Evolutionary conservation across 306 rosid genomes (phyloP), one percentile per base, ranked within the genome.

Genomic region (Alnus glutinosa): DNA sequence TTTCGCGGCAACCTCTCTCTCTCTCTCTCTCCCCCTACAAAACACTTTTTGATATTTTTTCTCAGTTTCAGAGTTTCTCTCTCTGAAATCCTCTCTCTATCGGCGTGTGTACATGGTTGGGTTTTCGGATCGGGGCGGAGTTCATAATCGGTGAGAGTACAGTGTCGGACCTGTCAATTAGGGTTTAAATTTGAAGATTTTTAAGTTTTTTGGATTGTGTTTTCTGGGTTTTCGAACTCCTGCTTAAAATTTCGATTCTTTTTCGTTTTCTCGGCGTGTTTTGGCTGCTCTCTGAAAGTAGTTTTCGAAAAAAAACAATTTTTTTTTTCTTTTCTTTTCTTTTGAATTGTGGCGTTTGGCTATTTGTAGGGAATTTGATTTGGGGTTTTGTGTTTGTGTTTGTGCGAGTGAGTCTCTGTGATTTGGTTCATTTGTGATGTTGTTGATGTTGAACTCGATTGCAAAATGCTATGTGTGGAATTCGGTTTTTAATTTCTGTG

Each of bases 1-100:
- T 90, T 92, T 92, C 97, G 96, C 96, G 97, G 97, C 93, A 92
- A 92, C 81, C 70, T 78, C 44, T 63, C 19, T 52, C 50, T 78
- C 14, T 30, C 44, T 67, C 32, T 70, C 71, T 63, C 71, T 63
- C 71, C 80, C 66, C 64, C 18, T 42, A 77, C 10, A 18, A 42
- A 7, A 13, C 79, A n/a, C 54, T 54, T 37, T 52, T 39, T 19
- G 34, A 28, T 28, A 4, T 16, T n/a, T 75, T n/a, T 82, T 34
- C 64, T 83, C 82, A 77, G 61, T 73, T 80, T 82, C 63, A 51
- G 55, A 59, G 37, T 14, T n/a, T 71, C 71, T 73, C 30, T 23
- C 71, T 30, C 71, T 52, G 39, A 84, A 77, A 81, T 55, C 84
- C 79, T 57, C 47, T 78, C 78, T 78, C 75, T 90, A 32, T 58